Evolutionary conservation across 192 early-diverging fungal species (phyloP), one percentile per base, ranked within the genome.

Genomic region (Chytriomyces hyalinus): DNA sequence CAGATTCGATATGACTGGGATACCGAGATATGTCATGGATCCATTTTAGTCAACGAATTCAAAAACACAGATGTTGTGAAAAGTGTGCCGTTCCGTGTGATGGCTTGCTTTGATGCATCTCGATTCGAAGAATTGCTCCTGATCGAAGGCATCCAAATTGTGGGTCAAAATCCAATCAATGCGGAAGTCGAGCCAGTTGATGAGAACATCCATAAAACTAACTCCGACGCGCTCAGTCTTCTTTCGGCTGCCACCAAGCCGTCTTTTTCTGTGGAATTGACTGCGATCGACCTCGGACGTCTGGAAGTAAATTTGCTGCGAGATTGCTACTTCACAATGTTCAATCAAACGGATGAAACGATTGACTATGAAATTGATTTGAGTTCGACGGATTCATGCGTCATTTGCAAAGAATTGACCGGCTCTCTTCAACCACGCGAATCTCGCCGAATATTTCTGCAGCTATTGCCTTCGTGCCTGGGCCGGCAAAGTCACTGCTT

Each of bases 31-130:
- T 84, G 85, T 66, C 80, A 87, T 59, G 81, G 89, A 6, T 79
- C 82, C 66, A 81, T 95, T 0, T 92, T 90, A 73, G 89, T 93
- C 13, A 91, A 93, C 68, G 92, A 95, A 75, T 88, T 92, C 75
- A 95, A 93, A 81, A 95, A 95, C 78, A 90, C 90, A 0, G 94
- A 95, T 84, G 83, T 90, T 47, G 84, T 88, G 67, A 93, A 93
- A 51, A 87, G 85, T 46, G 87, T 95, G 28, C 60, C 84, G 4
- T 93, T 93, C 66, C 82, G 79, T 22, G 87, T 91, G 13, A 80
- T 76, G 10, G 85, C 92, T 2, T 92, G 80, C 65, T 80, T 82
- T 57, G 84, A 84, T 15, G 73, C 63, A 15, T 11, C 28, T 2
- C 62, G 61, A 6, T 75, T 75, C 50, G 10, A 22, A 6, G 66